Evolutionary conservation across 176 grass and related monocot genomes (phyloP).

Genomic region (Ananas comosus): DNA sequence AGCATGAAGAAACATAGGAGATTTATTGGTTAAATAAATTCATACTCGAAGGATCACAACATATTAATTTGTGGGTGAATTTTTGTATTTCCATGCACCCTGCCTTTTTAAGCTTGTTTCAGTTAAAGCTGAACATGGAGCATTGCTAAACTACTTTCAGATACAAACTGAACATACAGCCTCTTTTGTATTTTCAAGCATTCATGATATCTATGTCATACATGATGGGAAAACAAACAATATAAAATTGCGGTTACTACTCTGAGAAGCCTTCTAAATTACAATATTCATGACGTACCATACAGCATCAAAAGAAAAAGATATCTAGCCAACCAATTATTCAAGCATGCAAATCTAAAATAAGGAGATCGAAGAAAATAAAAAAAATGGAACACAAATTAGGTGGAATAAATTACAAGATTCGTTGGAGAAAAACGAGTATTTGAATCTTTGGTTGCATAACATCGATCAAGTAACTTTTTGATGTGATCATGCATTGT

Average conservation of each 20-base stretch:
- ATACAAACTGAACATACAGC: too few relatives aligned
- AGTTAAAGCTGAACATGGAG: too few relatives aligned
- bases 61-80: too few relatives aligned
- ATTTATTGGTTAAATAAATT: too few relatives aligned
- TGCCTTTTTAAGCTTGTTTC: too few relatives aligned
- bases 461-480: conserved; percentile 86
- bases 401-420: conserved; percentile 47
- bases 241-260: not conserved
- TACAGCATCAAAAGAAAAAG: conserved; percentile 7
- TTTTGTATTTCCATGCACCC: too few relatives aligned
- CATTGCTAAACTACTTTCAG: too few relatives aligned
- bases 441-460: conserved; percentile 88
- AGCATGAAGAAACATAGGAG: too few relatives aligned
- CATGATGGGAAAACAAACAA: not conserved
- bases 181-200: too few relatives aligned
- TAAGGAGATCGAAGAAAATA: not conserved
- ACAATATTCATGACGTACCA: not conserved
- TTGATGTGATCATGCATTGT: conserved; percentile 99
- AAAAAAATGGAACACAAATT: conserved; percentile 15
- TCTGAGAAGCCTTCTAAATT: not conserved
- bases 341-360: not conserved
- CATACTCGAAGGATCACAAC: too few relatives aligned
- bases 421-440: conserved; percentile 90
- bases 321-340: not conserved
- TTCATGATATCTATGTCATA: not conserved